Evolutionary conservation across 306 rosid species (phyloP), one percentile per base, ranked within the genome.

Genomic region (Macrotyloma uniflorum): DNA sequence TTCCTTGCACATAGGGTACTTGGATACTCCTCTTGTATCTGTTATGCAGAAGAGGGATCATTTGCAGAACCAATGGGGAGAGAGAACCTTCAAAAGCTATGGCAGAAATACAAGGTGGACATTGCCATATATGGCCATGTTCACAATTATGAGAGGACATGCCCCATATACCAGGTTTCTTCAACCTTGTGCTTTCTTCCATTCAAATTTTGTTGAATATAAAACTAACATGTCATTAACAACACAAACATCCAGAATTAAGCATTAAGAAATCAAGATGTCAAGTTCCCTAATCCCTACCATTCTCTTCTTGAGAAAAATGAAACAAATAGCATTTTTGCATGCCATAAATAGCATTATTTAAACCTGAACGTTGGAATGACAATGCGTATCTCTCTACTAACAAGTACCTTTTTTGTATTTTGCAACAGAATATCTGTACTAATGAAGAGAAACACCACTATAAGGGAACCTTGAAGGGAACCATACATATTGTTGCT

Each of bases 51-150:
- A 50, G 94, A 94, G 65, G 98, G 97, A 50, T 90, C 98, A 19
- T 94, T 93, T 80, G 94, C 83, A 62, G 97, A 94, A 77, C 98
- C 98, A 70, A 94, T 94, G 96, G 97, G 97, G 5, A 85, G 91
- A 78, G 96, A 92, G 38, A 91, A 88, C 84, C 96, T 94, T 72
- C 98, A 92, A 80, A 88, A 81, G 72, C 90, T 92, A 23, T 90
- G 97, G 97, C 97, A 94, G 78, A 90, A 90, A 80, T 88, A 92
- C 83, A 90, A 89, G 88, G 97, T 92, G 35, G 98, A 94, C 76
- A 79, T 94, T 35, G 96, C 97, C 62, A 76, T 94, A 77, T 94
- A 88, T 77, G 97, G 98, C 32, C 98, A 94, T 19, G 98, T 90
- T 54, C 98, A 92, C 81, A 94, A 84, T 69, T 94, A 94, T 33